Percentiles rank a stretch among this genome's conserved stretches.
Conservation (phyloP, 164 flowering plant genomes). For the Magnolia officinalis region DNA sequence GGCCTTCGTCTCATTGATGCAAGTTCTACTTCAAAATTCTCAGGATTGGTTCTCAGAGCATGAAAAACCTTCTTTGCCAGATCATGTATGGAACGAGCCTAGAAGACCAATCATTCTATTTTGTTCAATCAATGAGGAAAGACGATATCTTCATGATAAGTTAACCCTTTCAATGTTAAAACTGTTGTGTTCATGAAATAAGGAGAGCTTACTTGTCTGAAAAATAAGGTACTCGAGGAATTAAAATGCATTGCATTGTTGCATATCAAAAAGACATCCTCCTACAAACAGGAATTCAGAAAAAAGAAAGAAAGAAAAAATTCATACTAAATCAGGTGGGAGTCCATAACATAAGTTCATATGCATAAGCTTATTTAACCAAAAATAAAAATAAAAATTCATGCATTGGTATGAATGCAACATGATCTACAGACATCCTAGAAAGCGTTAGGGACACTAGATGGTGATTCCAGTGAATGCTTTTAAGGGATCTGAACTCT, state of each 20-base stretch:
- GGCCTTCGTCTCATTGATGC: conserved; percentile 34
- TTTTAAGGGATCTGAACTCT: too few species aligned
- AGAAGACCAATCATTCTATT: conserved; percentile 6
- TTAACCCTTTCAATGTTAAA: too few species aligned
- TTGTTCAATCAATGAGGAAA: neutral
- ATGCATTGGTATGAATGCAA: too few species aligned
- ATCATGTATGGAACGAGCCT: conserved; percentile 66
- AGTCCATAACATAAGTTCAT: too few species aligned
- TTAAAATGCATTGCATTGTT: conserved; percentile 78
- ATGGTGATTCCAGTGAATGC: too few species aligned
- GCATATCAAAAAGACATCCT: conserved; percentile 56
- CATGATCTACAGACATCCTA: too few species aligned
- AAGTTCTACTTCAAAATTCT: conserved; percentile 42
- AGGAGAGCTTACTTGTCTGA: conserved; percentile 52
- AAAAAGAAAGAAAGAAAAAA: neutral
- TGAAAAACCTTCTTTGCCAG: conserved; percentile 55
- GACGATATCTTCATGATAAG: too few species aligned
- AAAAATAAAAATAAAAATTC: too few species aligned
- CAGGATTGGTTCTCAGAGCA: conserved; percentile 51
- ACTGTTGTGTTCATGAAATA: neutral
- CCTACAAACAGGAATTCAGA: conserved; percentile 34
- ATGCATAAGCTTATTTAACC: too few species aligned
- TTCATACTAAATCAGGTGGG: too few species aligned
- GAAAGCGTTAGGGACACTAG: too few species aligned
- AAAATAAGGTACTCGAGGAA: conserved; percentile 45